These are phyloP conservation scores for Linnemannia schmuckeri DNA, from an alignment of 192 early-diverging fungal genomes.

Conservation along the genomic window DNA sequence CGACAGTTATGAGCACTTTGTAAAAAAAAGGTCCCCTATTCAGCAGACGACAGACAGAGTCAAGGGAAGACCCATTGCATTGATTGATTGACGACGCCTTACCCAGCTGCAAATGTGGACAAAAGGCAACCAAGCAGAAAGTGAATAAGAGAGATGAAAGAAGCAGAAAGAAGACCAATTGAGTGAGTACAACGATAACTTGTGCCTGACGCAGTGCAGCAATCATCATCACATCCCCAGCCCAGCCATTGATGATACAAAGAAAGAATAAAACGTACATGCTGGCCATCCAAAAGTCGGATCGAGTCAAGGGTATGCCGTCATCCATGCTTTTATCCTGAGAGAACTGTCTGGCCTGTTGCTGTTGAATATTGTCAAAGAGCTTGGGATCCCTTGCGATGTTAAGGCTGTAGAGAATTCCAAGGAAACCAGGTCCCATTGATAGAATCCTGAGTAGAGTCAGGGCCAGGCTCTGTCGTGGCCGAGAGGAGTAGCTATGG, in stretches of 20 bases:
- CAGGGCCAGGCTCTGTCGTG: conserved; percentile 38
- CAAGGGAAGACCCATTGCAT: not conserved
- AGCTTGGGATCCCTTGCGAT: conserved; percentile 7
- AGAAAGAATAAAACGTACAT: conserved; percentile 19
- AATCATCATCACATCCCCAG: not conserved
- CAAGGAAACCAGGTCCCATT: conserved; percentile 30
- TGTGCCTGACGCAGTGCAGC: not conserved
- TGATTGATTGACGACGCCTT: conserved; percentile 14
- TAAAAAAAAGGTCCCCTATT: not conserved
- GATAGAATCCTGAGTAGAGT: conserved; percentile 30
- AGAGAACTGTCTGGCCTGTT: not conserved
- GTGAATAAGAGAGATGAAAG: not conserved
- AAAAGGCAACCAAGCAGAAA: not conserved
- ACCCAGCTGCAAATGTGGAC: conserved; percentile 28
- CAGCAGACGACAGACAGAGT: not conserved
- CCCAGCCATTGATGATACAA: not conserved
- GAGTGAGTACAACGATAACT: not conserved
- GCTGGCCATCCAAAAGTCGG: conserved; percentile 50
- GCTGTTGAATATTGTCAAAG: conserved; percentile 9
- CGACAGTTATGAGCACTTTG: not conserved
- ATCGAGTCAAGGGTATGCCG: conserved; percentile 22
- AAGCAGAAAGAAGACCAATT: not conserved
- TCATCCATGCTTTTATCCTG: conserved; percentile 8
- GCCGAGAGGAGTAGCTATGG: conserved; percentile 19
- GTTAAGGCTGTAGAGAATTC: conserved; percentile 36